Conservation (phyloP, 331 rosid genomes). For the Prunus yedoensis region DNA sequence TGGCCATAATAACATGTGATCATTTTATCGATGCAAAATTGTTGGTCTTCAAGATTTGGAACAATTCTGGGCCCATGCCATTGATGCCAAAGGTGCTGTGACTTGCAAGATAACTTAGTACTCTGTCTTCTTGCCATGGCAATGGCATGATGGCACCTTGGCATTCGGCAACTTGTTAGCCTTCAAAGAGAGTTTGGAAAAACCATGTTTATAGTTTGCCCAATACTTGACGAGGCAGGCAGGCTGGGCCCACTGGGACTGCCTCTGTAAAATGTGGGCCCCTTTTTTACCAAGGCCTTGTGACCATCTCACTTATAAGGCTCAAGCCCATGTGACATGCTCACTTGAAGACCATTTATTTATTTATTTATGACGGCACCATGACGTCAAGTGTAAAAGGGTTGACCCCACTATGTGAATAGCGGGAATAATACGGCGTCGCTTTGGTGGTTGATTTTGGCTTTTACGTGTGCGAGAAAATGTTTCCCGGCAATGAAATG, state of each 20-base stretch:
- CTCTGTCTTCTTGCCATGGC: background rate
- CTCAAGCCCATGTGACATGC: constrained; percentile 20
- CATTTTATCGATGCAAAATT: background rate
- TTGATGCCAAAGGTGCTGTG: constrained; percentile 4
- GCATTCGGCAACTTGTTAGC: background rate
- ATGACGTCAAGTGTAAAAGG: background rate
- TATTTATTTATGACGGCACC: background rate
- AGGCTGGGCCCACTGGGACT: background rate
- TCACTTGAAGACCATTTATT: background rate
- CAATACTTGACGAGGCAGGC: background rate
- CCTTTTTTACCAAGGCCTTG: background rate
- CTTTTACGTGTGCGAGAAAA: background rate
- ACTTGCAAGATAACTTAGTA: background rate
- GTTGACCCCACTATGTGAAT: background rate
- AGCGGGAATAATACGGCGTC: background rate
- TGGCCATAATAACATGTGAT: background rate
- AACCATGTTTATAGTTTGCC: background rate
- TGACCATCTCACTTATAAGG: constrained; percentile 25
- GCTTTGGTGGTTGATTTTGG: background rate
- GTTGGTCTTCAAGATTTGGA: background rate
- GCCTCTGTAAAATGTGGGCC: constrained; percentile 18
- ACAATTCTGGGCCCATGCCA: background rate
- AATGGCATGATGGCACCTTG: background rate
- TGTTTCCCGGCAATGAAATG: background rate
- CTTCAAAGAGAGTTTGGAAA: too few species aligned